Evolutionary conservation across 78 protist species (phyloP).

Genomic region (Isochrysis galbana): DNA sequence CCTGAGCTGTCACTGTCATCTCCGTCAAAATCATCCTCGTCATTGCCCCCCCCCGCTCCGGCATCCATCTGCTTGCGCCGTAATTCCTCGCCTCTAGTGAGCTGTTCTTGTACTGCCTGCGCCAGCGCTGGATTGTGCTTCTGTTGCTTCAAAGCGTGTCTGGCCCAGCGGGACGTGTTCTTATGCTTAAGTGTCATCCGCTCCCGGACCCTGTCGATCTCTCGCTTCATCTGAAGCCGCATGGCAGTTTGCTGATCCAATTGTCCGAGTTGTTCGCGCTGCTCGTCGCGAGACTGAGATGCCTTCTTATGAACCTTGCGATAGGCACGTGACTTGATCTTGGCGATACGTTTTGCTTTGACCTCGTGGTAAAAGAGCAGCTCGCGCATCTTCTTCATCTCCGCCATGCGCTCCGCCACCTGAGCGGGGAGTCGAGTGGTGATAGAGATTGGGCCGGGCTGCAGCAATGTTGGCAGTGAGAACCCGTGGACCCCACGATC

Average conservation of each 20-base stretch:
- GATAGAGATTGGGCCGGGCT: not conserved
- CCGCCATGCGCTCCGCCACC: not conserved
- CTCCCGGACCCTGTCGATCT: not conserved
- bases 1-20: not conserved
- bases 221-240: not conserved
- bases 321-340: constrained; percentile 8
- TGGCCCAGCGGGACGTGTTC: constrained; percentile 14
- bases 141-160: not conserved
- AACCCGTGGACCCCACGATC: not conserved
- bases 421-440: not conserved
- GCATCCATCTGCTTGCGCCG: not conserved
- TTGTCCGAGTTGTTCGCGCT: not conserved
- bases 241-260: not conserved
- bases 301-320: constrained; percentile 15
- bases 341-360: not conserved
- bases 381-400: constrained; percentile 22
- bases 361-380: constrained; percentile 13
- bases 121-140: not conserved
- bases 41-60: not conserved
- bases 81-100: not conserved
- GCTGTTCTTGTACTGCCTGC: not conserved
- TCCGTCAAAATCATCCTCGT: not conserved
- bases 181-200: constrained; percentile 20
- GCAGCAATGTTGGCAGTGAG: not conserved
- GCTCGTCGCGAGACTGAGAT: not conserved